phyloP scores from a whole-genome alignment of 192 early-diverging fungal genomes.

The Entomortierella lignicola region DNA sequence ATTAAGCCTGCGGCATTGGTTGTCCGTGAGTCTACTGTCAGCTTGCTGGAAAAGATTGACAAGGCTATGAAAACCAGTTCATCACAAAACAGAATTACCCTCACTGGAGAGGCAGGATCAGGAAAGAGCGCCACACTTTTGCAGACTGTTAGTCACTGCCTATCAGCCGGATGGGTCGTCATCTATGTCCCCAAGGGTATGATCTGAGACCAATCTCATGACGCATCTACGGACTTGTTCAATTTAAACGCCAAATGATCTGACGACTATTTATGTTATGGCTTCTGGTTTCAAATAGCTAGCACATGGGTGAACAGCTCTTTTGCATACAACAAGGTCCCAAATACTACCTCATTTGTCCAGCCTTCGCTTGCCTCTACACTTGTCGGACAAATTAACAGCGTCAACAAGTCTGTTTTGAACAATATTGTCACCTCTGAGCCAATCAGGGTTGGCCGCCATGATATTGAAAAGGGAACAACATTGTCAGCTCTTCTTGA shows the following conservation, averaged over 20 bases:
- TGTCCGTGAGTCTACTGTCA: constrained; percentile 55
- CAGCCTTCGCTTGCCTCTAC: constrained; percentile 57
- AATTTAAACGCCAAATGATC: too few species aligned
- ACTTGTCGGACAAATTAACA: constrained; percentile 56
- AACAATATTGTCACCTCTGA: constrained; percentile 40
- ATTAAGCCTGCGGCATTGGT: constrained; percentile 56
- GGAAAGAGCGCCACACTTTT: constrained; percentile 64
- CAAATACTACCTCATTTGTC: constrained; percentile 51
- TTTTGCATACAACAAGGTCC: constrained; percentile 53
- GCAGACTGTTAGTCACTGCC: constrained; percentile 59
- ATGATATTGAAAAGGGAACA: constrained; percentile 44
- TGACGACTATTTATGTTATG: background rate
- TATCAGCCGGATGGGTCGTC: constrained; percentile 62
- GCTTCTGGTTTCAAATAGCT: constrained; percentile 28
- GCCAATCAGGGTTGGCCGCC: constrained; percentile 38
- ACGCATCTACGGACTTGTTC: too few species aligned
- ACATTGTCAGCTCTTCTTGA: constrained; percentile 48
- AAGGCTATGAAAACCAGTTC: constrained; percentile 36
- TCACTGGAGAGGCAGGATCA: constrained; percentile 57
- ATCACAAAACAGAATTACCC: constrained; percentile 49
- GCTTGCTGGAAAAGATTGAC: constrained; percentile 53
- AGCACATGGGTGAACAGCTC: constrained; percentile 59
- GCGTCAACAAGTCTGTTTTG: constrained; percentile 47
- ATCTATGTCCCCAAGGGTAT: constrained; percentile 64
- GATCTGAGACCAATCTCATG: background rate